A percentile compares a stretch with the other conserved stretches of the same genome.
These are phyloP conservation scores for Myxozyma melibiosi DNA, from an alignment of 805 yeast genomes.

Conservation along the genomic window DNA sequence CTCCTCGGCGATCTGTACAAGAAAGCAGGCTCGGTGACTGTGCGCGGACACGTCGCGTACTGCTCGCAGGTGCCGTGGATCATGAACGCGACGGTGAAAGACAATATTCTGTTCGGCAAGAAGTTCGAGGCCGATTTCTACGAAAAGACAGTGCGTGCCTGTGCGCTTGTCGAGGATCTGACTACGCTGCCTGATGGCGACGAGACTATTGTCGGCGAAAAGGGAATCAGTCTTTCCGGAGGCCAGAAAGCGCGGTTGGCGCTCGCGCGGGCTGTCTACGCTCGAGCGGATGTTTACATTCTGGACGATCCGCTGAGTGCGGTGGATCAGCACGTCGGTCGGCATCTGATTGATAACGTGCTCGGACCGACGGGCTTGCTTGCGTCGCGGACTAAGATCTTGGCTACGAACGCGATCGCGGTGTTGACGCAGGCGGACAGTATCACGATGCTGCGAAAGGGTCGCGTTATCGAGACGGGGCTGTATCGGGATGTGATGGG, in stretches of 20 bases:
- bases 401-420: constrained; percentile 85
- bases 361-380: constrained; percentile 79
- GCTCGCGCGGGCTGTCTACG: constrained; percentile 91
- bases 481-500: constrained; percentile 36
- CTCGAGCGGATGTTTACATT: constrained; percentile 87
- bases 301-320: constrained; percentile 94
- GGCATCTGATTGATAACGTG: constrained; percentile 77
- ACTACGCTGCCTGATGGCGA: constrained; percentile 85
- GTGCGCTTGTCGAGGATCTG: constrained; percentile 81
- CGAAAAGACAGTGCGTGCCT: constrained; percentile 78
- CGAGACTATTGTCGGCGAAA: constrained; percentile 90
- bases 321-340: constrained; percentile 95
- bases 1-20: constrained; percentile 81
- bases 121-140: constrained; percentile 79
- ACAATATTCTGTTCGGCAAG: constrained; percentile 87
- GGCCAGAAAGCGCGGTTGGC: constrained; percentile 97
- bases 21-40: constrained; percentile 67
- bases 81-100: constrained; percentile 89
- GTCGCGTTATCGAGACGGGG: constrained; percentile 44
- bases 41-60: constrained; percentile 80
- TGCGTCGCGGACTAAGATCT: constrained; percentile 67
- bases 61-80: constrained; percentile 96
- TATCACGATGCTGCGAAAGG: constrained; percentile 64
- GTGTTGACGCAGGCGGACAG: constrained; percentile 75
- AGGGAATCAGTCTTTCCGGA: constrained; percentile 93